Evolutionary conservation across 2,329 filamentous ascomycete species (phyloP).

Genomic region (Colletotrichum sp.): DNA sequence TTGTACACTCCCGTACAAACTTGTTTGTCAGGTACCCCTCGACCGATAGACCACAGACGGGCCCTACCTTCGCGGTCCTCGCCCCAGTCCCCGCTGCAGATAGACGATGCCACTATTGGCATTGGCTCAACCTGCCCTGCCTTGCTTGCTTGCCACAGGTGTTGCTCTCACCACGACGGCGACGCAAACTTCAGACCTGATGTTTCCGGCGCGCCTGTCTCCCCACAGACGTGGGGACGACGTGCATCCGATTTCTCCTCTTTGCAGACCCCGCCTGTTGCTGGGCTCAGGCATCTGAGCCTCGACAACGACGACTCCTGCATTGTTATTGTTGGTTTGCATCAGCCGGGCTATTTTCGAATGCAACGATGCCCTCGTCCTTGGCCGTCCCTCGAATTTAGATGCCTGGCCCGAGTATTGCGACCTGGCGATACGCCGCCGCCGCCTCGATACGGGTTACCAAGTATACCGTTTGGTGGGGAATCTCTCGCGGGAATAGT

Average conservation of each 20-base stretch:
- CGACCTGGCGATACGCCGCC: background rate
- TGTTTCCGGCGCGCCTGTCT: slow-evolving; percentile 9
- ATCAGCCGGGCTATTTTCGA: background rate
- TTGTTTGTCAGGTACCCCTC: background rate
- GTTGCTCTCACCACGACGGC: background rate
- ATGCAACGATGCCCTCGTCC: background rate
- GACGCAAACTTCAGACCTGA: background rate
- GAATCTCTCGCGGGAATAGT: slow-evolving; percentile 5
- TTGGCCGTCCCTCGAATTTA: background rate
- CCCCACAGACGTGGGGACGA: slow-evolving; percentile 17
- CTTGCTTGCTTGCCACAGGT: background rate
- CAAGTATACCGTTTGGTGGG: background rate
- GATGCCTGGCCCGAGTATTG: background rate
- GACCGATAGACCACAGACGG: background rate
- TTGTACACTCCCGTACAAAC: background rate
- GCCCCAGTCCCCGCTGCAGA: slow-evolving; percentile 8
- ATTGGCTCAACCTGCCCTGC: background rate
- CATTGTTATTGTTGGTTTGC: slow-evolving; percentile 1
- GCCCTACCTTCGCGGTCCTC: background rate
- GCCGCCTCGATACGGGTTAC: background rate
- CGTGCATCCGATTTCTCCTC: slow-evolving; percentile 20
- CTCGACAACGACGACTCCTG: background rate
- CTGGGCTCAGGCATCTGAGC: slow-evolving; percentile 4
- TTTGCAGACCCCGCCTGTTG: slow-evolving; percentile 16
- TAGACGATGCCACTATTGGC: slow-evolving; percentile 12